Evolutionary conservation across 345 rosid species (phyloP).

Genomic region (Pelargonium nanum): DNA sequence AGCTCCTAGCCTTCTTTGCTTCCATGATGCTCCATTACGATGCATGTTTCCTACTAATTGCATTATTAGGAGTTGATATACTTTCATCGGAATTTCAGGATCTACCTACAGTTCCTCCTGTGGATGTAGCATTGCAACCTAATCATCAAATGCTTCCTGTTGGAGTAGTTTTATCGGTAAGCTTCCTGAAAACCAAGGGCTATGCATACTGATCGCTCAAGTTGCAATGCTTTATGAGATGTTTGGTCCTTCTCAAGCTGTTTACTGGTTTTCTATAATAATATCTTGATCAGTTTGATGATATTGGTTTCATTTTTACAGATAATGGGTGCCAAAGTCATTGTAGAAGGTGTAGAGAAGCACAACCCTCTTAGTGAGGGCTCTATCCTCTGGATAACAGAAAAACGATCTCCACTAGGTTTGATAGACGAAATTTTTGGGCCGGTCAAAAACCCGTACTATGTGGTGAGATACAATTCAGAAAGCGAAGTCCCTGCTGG

Average conservation of each 20-base stretch:
- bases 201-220: not conserved
- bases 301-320: constrained; percentile 22
- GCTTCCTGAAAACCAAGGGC: not conserved
- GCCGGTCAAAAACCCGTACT: constrained; percentile 79
- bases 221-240: not conserved
- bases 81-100: constrained; percentile 28
- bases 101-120: constrained; percentile 76
- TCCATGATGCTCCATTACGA: not conserved
- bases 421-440: constrained; percentile 88
- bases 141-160: constrained; percentile 68
- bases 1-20: not conserved
- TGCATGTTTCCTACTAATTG: not conserved
- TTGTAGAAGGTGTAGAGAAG: constrained; percentile 74
- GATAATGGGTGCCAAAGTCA: constrained; percentile 62
- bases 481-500: constrained; percentile 71
- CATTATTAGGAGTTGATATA: not conserved
- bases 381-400: constrained; percentile 79
- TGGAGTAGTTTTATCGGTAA: constrained; percentile 77
- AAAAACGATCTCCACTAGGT: constrained; percentile 55
- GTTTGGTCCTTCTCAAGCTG: not conserved
- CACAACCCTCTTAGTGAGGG: constrained; percentile 81
- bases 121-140: constrained; percentile 45
- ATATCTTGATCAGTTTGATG: not conserved
- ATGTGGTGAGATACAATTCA: constrained; percentile 80
- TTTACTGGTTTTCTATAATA: not conserved